Evolutionary conservation across 1,284 basidiomycete genomes (phyloP).

Genomic region (Papiliotrema flavescens): DNA sequence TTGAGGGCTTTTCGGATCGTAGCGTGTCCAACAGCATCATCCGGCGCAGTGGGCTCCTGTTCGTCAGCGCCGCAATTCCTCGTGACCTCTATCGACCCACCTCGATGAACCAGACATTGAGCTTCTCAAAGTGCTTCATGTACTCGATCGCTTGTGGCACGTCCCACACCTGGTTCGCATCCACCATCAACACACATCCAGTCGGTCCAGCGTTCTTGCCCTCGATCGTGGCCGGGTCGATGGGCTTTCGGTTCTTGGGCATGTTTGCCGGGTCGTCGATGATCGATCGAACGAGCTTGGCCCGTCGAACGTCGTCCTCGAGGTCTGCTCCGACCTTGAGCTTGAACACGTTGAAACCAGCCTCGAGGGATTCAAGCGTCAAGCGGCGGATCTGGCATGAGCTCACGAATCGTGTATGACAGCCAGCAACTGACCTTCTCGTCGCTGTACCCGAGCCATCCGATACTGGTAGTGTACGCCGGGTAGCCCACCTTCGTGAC

Average conservation of each 20-base stretch:
- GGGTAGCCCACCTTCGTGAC: slow-evolving; percentile 73
- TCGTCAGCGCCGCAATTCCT: too few relatives aligned
- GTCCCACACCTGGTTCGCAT: slow-evolving; percentile 95
- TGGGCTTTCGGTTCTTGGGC: slow-evolving; percentile 47
- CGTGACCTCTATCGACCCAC: too few relatives aligned
- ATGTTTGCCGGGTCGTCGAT: slow-evolving; percentile 74
- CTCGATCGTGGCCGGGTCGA: slow-evolving; percentile 63
- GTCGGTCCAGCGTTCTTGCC: slow-evolving; percentile 94
- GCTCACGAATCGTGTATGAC: not conserved
- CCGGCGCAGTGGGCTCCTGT: slow-evolving; percentile 81
- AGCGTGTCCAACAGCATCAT: slow-evolving; percentile 65
- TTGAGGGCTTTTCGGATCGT: slow-evolving; percentile 59
- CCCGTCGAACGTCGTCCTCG: slow-evolving; percentile 78
- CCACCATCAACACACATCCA: slow-evolving; percentile 91
- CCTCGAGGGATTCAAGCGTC: slow-evolving; percentile 75
- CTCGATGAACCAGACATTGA: slow-evolving; percentile 98
- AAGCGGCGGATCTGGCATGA: slow-evolving; percentile 64
- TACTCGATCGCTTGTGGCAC: slow-evolving; percentile 89
- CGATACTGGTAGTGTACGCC: slow-evolving; percentile 90
- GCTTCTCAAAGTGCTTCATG: slow-evolving; percentile 70
- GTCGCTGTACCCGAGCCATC: slow-evolving; percentile 64
- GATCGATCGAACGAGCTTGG: slow-evolving; percentile 81
- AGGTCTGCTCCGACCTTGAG: slow-evolving; percentile 90
- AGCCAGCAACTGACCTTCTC: slow-evolving; percentile 21
- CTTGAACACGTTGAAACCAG: slow-evolving; percentile 94